These are phyloP conservation scores for Spinellus fusiger DNA, from an alignment of 192 early-diverging fungal genomes.

Conservation along the genomic window DNA sequence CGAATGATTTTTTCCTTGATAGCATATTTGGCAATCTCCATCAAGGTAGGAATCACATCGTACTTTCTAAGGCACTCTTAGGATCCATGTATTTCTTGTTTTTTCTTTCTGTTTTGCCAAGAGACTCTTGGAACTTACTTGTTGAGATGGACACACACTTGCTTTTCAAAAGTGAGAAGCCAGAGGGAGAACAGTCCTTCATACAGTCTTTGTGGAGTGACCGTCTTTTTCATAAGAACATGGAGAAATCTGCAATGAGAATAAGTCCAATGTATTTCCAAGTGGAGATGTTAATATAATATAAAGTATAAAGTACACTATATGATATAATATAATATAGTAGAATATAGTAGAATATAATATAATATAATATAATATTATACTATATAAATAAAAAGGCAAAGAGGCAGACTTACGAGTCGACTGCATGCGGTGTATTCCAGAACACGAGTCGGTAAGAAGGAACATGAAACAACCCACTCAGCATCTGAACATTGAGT, in stretches of 20 bases:
- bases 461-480: conserved; percentile 59
- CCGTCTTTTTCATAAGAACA: conserved; percentile 46
- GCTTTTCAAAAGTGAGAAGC: conserved; percentile 76
- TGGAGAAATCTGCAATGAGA: conserved; percentile 48
- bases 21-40: conserved; percentile 86
- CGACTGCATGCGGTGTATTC: conserved; percentile 48
- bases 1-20: conserved; percentile 97
- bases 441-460: conserved; percentile 54
- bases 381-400: conserved; percentile 11
- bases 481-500: conserved; percentile 76
- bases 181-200: conserved; percentile 88
- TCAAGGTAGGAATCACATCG: conserved; percentile 74
- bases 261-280: not conserved
- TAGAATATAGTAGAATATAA: not conserved
- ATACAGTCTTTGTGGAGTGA: conserved; percentile 87
- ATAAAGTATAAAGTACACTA: not conserved
- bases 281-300: too few relatives aligned
- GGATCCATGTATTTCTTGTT: not conserved
- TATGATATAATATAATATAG: not conserved
- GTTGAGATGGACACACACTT: conserved; percentile 65
- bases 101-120: not conserved
- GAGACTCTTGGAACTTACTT: conserved; percentile 18
- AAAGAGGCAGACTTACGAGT: conserved; percentile 36
- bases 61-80: conserved; percentile 59
- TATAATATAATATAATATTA: not conserved